Evolutionary conservation across 73 alveolate genomes (phyloP), one percentile per base, ranked within the genome.

Genomic region (Durusdinium trenchii): DNA sequence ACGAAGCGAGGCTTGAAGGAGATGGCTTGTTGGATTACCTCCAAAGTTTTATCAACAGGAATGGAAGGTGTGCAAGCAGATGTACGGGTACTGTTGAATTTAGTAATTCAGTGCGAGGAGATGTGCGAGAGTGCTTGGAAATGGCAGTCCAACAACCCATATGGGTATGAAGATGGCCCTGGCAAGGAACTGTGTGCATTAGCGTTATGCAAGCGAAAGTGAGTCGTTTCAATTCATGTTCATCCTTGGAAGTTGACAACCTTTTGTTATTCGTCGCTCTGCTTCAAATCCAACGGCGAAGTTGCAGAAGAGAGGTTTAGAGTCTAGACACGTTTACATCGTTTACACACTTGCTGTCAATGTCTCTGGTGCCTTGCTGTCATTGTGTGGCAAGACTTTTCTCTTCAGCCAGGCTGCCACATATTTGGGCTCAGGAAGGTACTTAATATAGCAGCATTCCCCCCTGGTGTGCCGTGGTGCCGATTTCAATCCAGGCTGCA

Each of bases 1-100:
- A 92, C 98, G 46, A 92, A 92, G 98, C 79, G 98, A 46, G 91
- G 92, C 46, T 75, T 92, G 91, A 71, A 92, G 98, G 98, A 85
- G 73, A 10, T 36, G 47, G 38, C 9, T 35, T 36, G 1, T 67
- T 40, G 30, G 54, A 40, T n/a, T 38, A 23, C 28, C 0, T 16
- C 12, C 52, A 73, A 71, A 7, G 36, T 16, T 40, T 75, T n/a
- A 3, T 16, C 12, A 38, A 40, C 85, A 9, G 73, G 73, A 23
- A 23, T 60, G 73, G n/a, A 60, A 60, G 73, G 30, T 60, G 18
- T 60, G 18, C 73, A 23, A 32, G 30, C 73, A 23, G 73, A n/a
- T n/a, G n/a, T n/a, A n/a, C n/a, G n/a, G n/a, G n/a, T n/a, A n/a
- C n/a, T n/a, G n/a, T n/a, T n/a, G n/a, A n/a, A n/a, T n/a, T n/a